Percentiles rank a stretch among this genome's conserved stretches.
phyloP scores from a whole-genome alignment of 768 basidiomycete genomes.

The Thelephora aurantiotincta region DNA sequence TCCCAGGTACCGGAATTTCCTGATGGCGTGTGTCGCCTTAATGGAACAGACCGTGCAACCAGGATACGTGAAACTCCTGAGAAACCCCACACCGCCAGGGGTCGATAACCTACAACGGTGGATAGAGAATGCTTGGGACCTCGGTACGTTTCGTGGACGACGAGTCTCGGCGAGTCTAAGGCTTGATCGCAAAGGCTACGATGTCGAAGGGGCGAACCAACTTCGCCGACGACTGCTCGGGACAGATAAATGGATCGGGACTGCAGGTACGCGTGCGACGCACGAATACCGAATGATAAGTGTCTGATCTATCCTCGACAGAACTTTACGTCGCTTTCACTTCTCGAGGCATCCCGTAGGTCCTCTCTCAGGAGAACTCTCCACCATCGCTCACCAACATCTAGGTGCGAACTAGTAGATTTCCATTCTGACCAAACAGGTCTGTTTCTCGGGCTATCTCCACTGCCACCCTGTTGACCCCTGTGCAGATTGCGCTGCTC shows the following conservation, averaged over 20 bases:
- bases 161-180: not conserved
- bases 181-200: constrained; percentile 37
- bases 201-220: constrained; percentile 50
- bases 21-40: constrained; percentile 64
- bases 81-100: constrained; percentile 44
- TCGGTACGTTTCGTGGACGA: constrained; percentile 25
- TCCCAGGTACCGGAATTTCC: constrained; percentile 65
- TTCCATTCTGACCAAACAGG: constrained; percentile 40
- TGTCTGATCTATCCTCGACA: constrained; percentile 17
- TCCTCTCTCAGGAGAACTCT: constrained; percentile 1
- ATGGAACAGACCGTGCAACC: constrained; percentile 53
- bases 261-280: constrained; percentile 40
- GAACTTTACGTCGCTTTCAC: constrained; percentile 72
- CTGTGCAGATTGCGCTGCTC: constrained; percentile 14
- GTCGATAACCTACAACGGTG: constrained; percentile 61
- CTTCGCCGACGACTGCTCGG: constrained; percentile 37
- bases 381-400: not conserved
- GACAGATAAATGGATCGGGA: constrained; percentile 70
- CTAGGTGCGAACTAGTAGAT: constrained; percentile 50
- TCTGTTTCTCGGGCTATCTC: constrained; percentile 7
- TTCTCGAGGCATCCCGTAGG: constrained; percentile 73
- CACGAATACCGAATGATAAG: not conserved
- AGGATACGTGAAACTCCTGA: constrained; percentile 46
- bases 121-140: constrained; percentile 74
- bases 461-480: not conserved